Base-by-base conservation (phyloP, 1,284 basidiomycete species). In the Naganishia liquefaciens region DNA sequence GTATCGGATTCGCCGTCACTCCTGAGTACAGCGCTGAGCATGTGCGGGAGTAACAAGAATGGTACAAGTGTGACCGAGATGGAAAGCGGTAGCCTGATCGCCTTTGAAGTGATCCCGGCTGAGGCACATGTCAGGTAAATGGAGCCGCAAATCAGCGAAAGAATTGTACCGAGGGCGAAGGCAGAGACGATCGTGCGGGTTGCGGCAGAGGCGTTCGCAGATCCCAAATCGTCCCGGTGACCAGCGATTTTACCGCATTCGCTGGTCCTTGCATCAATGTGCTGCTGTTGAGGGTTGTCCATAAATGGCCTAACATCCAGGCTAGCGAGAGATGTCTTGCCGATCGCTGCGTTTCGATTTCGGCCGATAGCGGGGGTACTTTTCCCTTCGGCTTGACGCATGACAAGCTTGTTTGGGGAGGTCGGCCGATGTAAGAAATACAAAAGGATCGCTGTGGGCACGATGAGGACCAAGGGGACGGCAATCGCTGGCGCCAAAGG, bases 21-120 rank as follows among this genome's bases (percentile, higher is more conserved):
- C 23, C 23, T 37, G 17, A 43, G 27, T 50, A 37, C 30, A 21
- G 21, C 53, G 9, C 28, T 21, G 5, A 53, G 25, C 11, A 47
- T 6, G 27, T 51, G 23, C 13, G 60, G 44, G 19, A 55, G 44
- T 13, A 54, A 11, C 42, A 58, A 23, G 23, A 62, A 43, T 17
- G 64, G 64, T 6, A 54, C 23, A 17, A 49, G 33, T 13, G 33
- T 46, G 55, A 61, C 43, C 40, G 64, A 65, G 28, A 65, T 17
- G 11, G 46, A 49, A n/a, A 65, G 64, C 3, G 64, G 55, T 5
- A 65, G 39, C 9, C 53, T 25, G 33, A 61, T 21, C 5, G 64
- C 64, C 7, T 30, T 53, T 3, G 46, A 30, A 3, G 50, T 23
- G n/a, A 28, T 28, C 21, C 39, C 28, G 5, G 42, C n/a, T 5